phyloP scores from a whole-genome alignment of 805 yeast genomes.

The Suhomyces emberorum region DNA sequence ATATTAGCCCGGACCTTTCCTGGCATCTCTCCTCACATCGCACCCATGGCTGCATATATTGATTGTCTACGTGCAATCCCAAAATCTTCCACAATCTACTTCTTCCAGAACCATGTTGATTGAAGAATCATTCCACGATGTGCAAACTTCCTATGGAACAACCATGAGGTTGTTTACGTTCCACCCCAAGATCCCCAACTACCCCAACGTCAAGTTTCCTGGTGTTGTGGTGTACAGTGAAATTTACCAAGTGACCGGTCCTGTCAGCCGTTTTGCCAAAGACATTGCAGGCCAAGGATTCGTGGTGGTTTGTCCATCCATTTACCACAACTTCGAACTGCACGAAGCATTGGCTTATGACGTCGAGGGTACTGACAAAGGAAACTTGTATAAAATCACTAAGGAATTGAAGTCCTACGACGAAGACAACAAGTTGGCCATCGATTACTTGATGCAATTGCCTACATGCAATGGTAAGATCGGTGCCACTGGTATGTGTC shows the following conservation, averaged over 20 bases:
- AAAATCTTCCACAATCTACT: no score
- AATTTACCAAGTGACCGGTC: constrained; percentile 81
- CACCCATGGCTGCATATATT: no score
- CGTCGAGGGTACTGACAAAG: constrained; percentile 69
- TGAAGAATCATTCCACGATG: constrained; percentile 62
- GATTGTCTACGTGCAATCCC: no score
- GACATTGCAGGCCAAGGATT: constrained; percentile 78
- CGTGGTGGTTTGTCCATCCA: constrained; percentile 75
- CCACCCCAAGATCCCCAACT: constrained; percentile 67
- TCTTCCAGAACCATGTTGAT: constrained; percentile 51
- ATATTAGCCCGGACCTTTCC: no score
- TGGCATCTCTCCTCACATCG: no score
- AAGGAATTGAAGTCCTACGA: constrained; percentile 72
- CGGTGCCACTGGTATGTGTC: constrained; percentile 86
- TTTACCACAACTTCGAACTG: constrained; percentile 69
- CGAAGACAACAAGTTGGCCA: constrained; percentile 63
- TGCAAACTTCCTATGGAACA: constrained; percentile 62
- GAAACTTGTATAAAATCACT: constrained; percentile 62
- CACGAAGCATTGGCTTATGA: constrained; percentile 69
- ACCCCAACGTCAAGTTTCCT: constrained; percentile 78
- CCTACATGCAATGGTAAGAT: constrained; percentile 67
- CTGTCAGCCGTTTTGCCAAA: constrained; percentile 74
- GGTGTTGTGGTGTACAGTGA: constrained; percentile 78
- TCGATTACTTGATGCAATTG: constrained; percentile 57
- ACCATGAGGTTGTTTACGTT: constrained; percentile 62